A percentile compares a stretch with the other conserved stretches of the same genome.
Evolutionary conservation across 2,329 filamentous ascomycete genomes (phyloP).

Genomic region (Colletotrichum sp.): DNA sequence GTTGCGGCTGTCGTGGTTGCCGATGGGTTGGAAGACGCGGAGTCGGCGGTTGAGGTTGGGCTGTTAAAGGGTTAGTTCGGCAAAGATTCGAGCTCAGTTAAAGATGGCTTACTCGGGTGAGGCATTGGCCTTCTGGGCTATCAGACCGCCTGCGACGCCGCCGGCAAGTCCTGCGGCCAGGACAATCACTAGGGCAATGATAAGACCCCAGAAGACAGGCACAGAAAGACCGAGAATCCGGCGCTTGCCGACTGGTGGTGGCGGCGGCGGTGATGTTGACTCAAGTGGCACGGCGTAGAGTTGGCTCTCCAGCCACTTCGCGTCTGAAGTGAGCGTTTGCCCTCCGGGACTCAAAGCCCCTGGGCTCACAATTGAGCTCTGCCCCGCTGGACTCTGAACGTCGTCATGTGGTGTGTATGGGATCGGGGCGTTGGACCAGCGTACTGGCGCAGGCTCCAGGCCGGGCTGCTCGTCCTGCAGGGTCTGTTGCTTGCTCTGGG

Average conservation of each 20-base stretch:
- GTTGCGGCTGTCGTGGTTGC: not conserved
- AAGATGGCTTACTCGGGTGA: not conserved
- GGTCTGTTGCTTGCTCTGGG: not conserved
- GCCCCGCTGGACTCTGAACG: not conserved
- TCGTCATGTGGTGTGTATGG: not conserved
- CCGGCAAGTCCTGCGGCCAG: constrained; percentile 22
- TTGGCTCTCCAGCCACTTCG: not conserved
- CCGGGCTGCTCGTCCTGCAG: not conserved
- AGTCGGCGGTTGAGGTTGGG: not conserved
- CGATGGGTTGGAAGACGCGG: not conserved
- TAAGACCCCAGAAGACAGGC: constrained; percentile 21
- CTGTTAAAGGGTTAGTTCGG: not conserved
- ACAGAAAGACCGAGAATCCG: constrained; percentile 23
- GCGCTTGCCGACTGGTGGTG: not conserved
- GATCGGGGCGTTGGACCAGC: not conserved
- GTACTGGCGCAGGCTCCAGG: not conserved
- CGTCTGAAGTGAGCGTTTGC: not conserved
- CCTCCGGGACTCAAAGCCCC: not conserved
- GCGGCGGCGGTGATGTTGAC: not conserved
- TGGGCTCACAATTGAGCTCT: not conserved
- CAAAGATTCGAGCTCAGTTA: not conserved
- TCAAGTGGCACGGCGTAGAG: not conserved
- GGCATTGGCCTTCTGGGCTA: constrained; percentile 7
- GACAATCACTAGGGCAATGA: constrained; percentile 19
- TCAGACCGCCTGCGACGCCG: constrained; percentile 23